These are phyloP conservation scores for Sphenostylis stenocarpa DNA, from an alignment of 306 rosid species.

Conservation along the genomic window DNA sequence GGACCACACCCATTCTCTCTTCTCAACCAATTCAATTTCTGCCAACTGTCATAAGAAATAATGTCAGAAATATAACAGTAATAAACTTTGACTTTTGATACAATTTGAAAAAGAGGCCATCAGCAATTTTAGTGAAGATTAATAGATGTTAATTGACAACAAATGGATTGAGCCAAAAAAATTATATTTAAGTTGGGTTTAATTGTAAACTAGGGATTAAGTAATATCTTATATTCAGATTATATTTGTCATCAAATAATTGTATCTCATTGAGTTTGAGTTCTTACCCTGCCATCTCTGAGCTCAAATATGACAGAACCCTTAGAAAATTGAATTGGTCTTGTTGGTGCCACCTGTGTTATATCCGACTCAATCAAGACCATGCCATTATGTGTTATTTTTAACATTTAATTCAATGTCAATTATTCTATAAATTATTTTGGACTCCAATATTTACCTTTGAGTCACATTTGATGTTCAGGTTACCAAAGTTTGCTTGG, in stretches of 20 bases:
- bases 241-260: neutral
- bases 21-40: neutral
- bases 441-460: neutral
- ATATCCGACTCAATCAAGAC: neutral
- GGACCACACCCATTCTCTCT: conserved; percentile 13
- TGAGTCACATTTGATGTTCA: neutral
- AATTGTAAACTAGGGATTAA: neutral
- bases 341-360: neutral
- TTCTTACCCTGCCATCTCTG: conserved; percentile 20
- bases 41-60: neutral
- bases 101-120: neutral
- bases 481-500: neutral
- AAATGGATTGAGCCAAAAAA: neutral
- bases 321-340: neutral
- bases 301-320: neutral
- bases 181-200: neutral
- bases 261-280: neutral
- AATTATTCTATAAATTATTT: neutral
- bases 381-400: neutral
- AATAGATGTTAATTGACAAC: neutral
- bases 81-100: neutral
- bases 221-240: neutral
- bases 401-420: neutral
- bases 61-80: neutral
- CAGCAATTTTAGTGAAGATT: neutral